Percentiles rank a stretch among this genome's conserved stretches.
phyloP scores from a whole-genome alignment of 2,329 filamentous ascomycete genomes.

The Xylaria sp. region DNA sequence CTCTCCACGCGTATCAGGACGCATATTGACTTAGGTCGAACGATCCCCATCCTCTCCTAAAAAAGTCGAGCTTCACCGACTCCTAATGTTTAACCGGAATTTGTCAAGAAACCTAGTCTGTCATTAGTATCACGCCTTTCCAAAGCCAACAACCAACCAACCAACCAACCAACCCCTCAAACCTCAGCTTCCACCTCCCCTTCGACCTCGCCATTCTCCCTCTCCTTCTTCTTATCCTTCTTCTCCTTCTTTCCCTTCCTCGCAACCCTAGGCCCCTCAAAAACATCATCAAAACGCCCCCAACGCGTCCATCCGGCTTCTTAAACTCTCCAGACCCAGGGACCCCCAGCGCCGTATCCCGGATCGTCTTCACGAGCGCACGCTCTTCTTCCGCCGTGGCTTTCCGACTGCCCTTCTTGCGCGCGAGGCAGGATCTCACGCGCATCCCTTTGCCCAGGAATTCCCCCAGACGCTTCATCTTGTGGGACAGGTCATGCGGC shows the following conservation, averaged over 20 bases:
- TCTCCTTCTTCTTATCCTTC: neutral
- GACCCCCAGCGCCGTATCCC: conserved; percentile 36
- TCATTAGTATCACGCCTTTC: too few species aligned
- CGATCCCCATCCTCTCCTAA: too few species aligned
- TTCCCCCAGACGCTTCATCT: conserved; percentile 67
- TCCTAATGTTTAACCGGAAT: too few species aligned
- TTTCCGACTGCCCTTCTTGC: conserved; percentile 66
- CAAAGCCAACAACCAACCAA: too few species aligned
- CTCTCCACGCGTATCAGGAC: too few species aligned
- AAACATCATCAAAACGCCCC: conserved; percentile 45
- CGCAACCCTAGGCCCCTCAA: conserved; percentile 42
- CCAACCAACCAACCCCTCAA: too few species aligned
- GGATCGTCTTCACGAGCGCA: conserved; percentile 59
- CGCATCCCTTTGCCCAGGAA: conserved; percentile 77
- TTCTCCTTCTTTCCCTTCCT: conserved; percentile 1
- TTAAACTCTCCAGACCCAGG: conserved; percentile 47
- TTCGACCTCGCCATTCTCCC: neutral
- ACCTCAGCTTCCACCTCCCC: neutral
- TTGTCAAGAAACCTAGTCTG: too few species aligned
- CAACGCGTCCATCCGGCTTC: conserved; percentile 48
- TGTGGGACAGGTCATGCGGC: conserved; percentile 73
- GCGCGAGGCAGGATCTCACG: conserved; percentile 74
- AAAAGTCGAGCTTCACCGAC: too few species aligned
- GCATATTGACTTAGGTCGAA: too few species aligned
- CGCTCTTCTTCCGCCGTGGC: conserved; percentile 67